Base-by-base conservation (phyloP, 805 yeast genomes). In the Ogataea pilisensis region DNA sequence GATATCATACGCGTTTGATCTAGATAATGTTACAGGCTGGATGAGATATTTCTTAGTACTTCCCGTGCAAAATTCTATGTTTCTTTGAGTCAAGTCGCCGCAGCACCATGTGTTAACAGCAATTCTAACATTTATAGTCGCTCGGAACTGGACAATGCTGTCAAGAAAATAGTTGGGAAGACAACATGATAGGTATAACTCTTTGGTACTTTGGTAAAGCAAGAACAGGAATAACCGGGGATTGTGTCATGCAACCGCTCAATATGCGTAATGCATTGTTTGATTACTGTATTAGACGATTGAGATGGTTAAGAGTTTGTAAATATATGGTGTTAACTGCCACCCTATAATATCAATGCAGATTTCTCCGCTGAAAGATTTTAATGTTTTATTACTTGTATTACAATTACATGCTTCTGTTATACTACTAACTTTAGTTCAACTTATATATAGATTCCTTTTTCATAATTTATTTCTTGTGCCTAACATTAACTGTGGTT, bases 91-190 rank as follows among this genome's bases (percentile, higher is more conserved):
- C 77, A 79, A 44, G 64, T 82, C 8, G 75, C 82, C 5, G 62
- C 85, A 26, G 95, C 95, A 0, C 95, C 96, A 0, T 88, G 96
- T 62, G 93, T 88, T 32, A 88, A 85, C 68, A 96, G 96, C 8
- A 88, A 89, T 57, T 84, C 93, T 8, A 88, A 88, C 54, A 50
- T 88, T 38, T 89, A 85, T 60, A 68, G 90, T 16, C 69, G 78
- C 34, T 76, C 85, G 0, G 84, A 76, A 39, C 63, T 87, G 21
- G 87, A 82, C 57, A 42, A 40, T 12, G 76, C 86, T 0, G 86
- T 82, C 17, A 57, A 64, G 14, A 55, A 50, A 34, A 66, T 70
- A 31, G 66, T 72, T 1, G 50, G 6, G 96, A 88, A 58, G 96
- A 88, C 60, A 88, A 88, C 60, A 85, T 87, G 95, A 88, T 88